These are phyloP conservation scores for Aspergillus sp. DNA, from an alignment of 2,329 filamentous ascomycete genomes.

Conservation along the genomic window DNA sequence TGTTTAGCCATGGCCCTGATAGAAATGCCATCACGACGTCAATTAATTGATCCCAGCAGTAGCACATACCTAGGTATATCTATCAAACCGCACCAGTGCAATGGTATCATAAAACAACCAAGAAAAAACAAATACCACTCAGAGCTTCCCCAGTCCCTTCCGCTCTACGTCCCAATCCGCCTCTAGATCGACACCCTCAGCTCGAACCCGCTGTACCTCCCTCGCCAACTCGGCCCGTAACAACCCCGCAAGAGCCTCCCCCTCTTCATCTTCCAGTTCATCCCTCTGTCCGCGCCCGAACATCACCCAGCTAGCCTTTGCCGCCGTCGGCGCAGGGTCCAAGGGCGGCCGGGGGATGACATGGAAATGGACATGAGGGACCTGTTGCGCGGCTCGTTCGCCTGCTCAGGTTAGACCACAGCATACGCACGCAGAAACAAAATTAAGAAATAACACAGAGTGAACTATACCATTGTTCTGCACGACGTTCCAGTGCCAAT, in stretches of 20 bases:
- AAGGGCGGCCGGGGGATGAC: conserved; percentile 74
- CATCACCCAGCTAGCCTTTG: conserved; percentile 39
- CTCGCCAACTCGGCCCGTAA: conserved; percentile 37
- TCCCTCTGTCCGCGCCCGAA: conserved; percentile 48
- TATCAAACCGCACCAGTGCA: no score
- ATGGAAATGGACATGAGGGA: conserved; percentile 92
- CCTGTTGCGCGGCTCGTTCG: conserved; percentile 82
- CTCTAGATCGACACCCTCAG: conserved; percentile 37
- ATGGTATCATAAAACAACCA: neutral
- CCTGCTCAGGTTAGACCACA: conserved; percentile 43
- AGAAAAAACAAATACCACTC: neutral
- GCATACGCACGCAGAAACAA: neutral
- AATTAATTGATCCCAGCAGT: no score
- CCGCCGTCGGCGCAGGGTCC: conserved; percentile 18
- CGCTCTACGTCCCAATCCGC: conserved; percentile 10
- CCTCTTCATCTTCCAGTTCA: conserved; percentile 48
- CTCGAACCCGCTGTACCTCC: conserved; percentile 35
- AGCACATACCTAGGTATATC: no score
- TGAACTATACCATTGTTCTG: conserved; percentile 75
- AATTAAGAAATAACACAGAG: neutral
- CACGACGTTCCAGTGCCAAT: conserved; percentile 98
- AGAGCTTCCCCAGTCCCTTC: conserved; percentile 20
- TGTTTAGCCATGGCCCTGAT: no score
- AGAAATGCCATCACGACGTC: no score
- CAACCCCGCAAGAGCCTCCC: conserved; percentile 31